phyloP scores from a whole-genome alignment of 73 alveolate genomes.

The Blepharisma stoltei region DNA sequence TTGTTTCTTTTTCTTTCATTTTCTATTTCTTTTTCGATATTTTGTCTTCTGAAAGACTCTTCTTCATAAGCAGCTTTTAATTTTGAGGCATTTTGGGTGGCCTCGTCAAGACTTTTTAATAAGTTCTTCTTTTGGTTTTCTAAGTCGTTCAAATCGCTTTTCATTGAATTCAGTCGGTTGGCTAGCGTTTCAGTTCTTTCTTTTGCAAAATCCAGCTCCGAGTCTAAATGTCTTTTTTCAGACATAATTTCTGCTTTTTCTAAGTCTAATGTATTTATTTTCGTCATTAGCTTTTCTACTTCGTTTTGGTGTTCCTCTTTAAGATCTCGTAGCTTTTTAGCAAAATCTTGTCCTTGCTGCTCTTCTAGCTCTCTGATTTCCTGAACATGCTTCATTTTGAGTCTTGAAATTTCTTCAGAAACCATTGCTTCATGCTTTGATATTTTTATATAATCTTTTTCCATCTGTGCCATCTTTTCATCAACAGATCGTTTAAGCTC shows the following conservation, averaged over 20 bases:
- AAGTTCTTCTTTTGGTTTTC: background rate
- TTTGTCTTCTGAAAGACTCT: background rate
- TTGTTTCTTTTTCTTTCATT: background rate
- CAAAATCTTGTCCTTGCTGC: background rate
- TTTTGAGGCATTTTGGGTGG: background rate
- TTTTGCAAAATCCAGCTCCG: background rate
- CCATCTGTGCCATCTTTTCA: conserved; percentile 28
- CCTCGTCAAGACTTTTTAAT: background rate
- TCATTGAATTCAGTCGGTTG: background rate
- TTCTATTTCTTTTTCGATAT: background rate
- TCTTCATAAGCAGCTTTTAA: background rate
- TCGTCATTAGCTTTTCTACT: background rate
- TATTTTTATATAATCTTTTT: conserved; percentile 43
- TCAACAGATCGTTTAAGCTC: conserved; percentile 30
- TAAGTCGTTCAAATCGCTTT: background rate
- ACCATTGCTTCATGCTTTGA: conserved; percentile 45
- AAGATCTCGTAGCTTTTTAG: background rate
- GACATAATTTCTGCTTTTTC: background rate
- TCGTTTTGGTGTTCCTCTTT: background rate
- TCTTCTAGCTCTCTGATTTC: conserved; percentile 19
- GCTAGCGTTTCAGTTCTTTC: background rate
- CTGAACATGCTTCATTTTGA: conserved; percentile 9
- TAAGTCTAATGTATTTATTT: background rate
- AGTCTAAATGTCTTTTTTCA: background rate
- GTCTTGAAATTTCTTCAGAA: conserved; percentile 35